Evolutionary conservation across 2,329 filamentous ascomycete genomes (phyloP).

Genomic region (Aspergillus udagawae): DNA sequence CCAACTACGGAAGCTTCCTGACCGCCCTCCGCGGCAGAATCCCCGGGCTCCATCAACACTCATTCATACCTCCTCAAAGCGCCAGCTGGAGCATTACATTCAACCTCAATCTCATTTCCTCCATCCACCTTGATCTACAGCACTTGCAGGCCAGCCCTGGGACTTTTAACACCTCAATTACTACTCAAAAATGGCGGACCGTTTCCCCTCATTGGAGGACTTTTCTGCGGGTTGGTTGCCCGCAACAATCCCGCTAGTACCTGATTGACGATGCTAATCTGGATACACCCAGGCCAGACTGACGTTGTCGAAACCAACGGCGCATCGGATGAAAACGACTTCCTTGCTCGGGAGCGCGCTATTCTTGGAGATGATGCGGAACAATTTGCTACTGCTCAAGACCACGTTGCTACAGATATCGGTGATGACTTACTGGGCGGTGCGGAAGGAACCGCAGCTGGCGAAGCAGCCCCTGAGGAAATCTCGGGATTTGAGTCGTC

Average conservation of each 20-base stretch:
- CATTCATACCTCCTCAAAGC: not conserved
- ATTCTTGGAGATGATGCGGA: constrained; percentile 87
- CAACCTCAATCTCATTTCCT: constrained; percentile 1
- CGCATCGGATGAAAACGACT: constrained; percentile 67
- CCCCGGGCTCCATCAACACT: constrained; percentile 1
- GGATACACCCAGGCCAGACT: constrained; percentile 29
- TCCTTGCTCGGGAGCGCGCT: constrained; percentile 87
- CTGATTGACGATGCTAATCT: constrained; percentile 24
- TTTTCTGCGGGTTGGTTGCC: constrained; percentile 57
- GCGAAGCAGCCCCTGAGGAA: constrained; percentile 35
- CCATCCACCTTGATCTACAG: constrained; percentile 1
- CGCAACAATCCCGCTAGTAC: constrained; percentile 14
- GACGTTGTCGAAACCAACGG: constrained; percentile 28
- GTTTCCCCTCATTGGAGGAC: constrained; percentile 75
- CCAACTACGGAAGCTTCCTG: constrained; percentile 4
- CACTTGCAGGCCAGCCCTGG: not conserved
- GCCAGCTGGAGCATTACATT: constrained; percentile 6
- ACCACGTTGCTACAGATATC: constrained; percentile 57
- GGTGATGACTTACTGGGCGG: constrained; percentile 68
- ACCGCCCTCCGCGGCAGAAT: constrained; percentile 12
- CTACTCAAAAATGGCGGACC: constrained; percentile 62
- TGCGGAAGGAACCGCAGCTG: constrained; percentile 36
- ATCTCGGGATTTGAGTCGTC: constrained; percentile 74
- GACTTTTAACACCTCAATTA: not conserved
- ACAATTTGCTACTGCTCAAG: constrained; percentile 76